Conservation (phyloP, 169 alveolate species). For the Eimeria falciformis region DNA sequence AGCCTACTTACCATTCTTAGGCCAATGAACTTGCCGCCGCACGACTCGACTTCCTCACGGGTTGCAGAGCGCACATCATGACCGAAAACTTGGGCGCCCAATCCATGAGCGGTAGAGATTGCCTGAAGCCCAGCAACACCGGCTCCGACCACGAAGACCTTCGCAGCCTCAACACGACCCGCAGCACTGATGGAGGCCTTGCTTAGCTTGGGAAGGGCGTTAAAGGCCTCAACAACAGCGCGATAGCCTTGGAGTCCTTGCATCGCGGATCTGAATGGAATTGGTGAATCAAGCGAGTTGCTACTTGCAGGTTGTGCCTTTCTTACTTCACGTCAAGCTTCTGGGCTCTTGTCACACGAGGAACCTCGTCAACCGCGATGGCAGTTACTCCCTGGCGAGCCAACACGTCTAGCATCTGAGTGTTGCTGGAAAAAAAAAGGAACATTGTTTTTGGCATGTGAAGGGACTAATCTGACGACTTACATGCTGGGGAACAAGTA, state of each 20-base stretch:
- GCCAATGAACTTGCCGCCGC: constrained; percentile 85
- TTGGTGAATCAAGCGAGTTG: background rate
- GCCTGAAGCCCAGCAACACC: constrained; percentile 98
- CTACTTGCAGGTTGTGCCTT: background rate
- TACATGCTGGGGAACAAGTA: constrained; percentile 89
- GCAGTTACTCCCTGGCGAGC: constrained; percentile 79
- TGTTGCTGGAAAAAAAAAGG: constrained; percentile 79
- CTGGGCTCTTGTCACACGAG: constrained; percentile 95
- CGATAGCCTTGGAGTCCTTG: constrained; percentile 91
- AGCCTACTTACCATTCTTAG: constrained; percentile 68
- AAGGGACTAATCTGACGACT: background rate
- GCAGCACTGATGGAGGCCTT: constrained; percentile 95
- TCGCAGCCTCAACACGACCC: constrained; percentile 93
- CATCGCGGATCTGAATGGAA: constrained; percentile 66
- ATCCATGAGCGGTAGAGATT: constrained; percentile 92
- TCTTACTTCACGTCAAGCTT: constrained; percentile 88
- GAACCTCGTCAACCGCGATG: constrained; percentile 91
- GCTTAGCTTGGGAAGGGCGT: constrained; percentile 91
- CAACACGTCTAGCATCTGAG: constrained; percentile 60
- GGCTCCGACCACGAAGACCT: constrained; percentile 96
- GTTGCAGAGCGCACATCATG: constrained; percentile 93
- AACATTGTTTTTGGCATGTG: background rate
- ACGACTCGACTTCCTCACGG: constrained; percentile 91
- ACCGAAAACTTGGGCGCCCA: constrained; percentile 93
- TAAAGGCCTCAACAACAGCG: constrained; percentile 96